A percentile compares a stretch with the other conserved stretches of the same genome.
phyloP scores from a whole-genome alignment of 1,284 basidiomycete genomes.

The Apiotrichum porosum region DNA sequence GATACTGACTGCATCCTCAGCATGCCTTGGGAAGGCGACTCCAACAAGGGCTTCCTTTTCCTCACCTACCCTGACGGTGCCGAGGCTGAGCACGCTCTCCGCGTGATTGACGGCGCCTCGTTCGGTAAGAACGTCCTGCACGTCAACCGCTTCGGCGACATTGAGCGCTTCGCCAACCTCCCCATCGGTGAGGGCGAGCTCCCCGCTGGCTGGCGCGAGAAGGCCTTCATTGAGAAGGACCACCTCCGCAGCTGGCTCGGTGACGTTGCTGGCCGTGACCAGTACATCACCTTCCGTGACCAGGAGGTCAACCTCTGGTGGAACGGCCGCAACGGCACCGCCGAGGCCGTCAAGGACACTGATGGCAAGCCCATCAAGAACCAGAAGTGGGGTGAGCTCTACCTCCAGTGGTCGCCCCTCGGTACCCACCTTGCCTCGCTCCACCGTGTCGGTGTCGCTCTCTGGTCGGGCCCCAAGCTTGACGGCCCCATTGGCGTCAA shows the following conservation, averaged over 20 bases:
- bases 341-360: conserved; percentile 62
- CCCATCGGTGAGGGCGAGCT: conserved; percentile 76
- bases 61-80: conserved; percentile 77
- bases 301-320: conserved; percentile 88
- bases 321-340: conserved; percentile 86
- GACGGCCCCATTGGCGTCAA: conserved; percentile 45
- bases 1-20: too few species aligned
- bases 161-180: conserved; percentile 76
- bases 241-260: conserved; percentile 93
- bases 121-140: conserved; percentile 90
- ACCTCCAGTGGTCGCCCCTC: conserved; percentile 94
- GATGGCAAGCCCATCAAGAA: conserved; percentile 53
- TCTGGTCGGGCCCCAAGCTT: conserved; percentile 75
- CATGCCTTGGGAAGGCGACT: conserved; percentile 73
- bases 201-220: conserved; percentile 61
- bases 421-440: conserved; percentile 92
- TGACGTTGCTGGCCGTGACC: conserved; percentile 87
- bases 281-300: conserved; percentile 89
- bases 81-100: conserved; percentile 75
- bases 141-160: conserved; percentile 87
- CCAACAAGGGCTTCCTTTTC: conserved; percentile 88
- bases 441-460: conserved; percentile 89
- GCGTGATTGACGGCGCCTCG: conserved; percentile 73
- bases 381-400: conserved; percentile 89
- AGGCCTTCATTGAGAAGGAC: conserved; percentile 73